phyloP scores from a whole-genome alignment of 495 filamentous ascomycete species.

The Penicillium odoratum region DNA sequence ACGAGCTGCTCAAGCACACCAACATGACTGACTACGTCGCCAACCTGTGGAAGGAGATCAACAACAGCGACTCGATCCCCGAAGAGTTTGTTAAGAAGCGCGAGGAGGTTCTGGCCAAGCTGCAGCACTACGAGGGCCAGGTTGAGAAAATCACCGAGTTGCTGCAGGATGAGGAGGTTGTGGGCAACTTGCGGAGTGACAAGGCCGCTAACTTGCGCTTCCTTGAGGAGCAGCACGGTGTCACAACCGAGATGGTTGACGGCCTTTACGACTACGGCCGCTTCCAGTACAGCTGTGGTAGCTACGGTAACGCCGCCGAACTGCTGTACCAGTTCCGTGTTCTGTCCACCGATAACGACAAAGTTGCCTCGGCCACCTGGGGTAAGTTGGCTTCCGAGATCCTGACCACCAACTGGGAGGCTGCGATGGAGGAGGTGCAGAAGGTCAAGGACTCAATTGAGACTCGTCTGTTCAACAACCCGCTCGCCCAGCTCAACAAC shows the following conservation, averaged over 20 bases:
- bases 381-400: constrained; percentile 95
- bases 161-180: constrained; percentile 80
- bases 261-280: constrained; percentile 90
- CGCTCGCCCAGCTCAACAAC: constrained; percentile 88
- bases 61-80: constrained; percentile 74
- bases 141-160: constrained; percentile 82
- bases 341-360: constrained; percentile 96
- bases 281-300: constrained; percentile 95
- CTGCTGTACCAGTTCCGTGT: constrained; percentile 95
- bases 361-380: constrained; percentile 92
- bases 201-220: constrained; percentile 97
- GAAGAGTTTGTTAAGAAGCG: constrained; percentile 83
- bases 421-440: constrained; percentile 90
- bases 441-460: constrained; percentile 95
- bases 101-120: constrained; percentile 79
- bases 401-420: constrained; percentile 88
- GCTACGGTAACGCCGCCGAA: constrained; percentile 83
- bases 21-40: constrained; percentile 99
- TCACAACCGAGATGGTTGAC: constrained; percentile 92
- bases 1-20: constrained; percentile 87
- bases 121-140: constrained; percentile 80
- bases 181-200: constrained; percentile 84
- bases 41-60: constrained; percentile 80
- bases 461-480: constrained; percentile 89
- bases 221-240: constrained; percentile 89